phyloP scores from a whole-genome alignment of 108 stramenopile genomes.

The Cyclotella sp. region DNA sequence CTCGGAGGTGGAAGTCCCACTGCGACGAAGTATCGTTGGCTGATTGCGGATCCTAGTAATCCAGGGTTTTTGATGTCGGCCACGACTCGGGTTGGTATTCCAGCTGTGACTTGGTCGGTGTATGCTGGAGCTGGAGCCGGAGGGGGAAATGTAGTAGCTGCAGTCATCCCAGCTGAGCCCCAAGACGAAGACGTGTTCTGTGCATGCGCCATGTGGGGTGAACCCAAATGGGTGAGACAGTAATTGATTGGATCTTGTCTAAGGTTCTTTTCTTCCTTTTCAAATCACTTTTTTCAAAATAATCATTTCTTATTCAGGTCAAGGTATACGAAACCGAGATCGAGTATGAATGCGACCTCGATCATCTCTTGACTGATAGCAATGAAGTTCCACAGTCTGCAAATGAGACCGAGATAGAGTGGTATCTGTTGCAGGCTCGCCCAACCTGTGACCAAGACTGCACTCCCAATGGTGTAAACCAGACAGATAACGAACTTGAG shows the following conservation, averaged over 20 bases:
- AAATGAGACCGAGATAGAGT: conserved; percentile 14
- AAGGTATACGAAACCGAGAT: conserved; percentile 8
- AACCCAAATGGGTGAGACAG: not conserved
- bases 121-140: not conserved
- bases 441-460: conserved; percentile 13
- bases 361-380: conserved; percentile 16
- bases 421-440: conserved; percentile 1
- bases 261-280: not conserved
- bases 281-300: not conserved
- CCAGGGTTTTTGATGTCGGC: not conserved
- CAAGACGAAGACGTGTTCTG: not conserved
- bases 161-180: conserved; percentile 10
- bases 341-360: conserved; percentile 6
- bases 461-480: not conserved
- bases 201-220: conserved; percentile 8
- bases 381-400: not conserved
- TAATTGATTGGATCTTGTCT: not conserved
- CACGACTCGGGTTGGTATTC: not conserved
- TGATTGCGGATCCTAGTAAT: conserved; percentile 7
- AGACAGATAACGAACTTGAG: not conserved
- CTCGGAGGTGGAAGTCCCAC: not conserved
- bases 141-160: conserved; percentile 8
- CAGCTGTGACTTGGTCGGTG: conserved; percentile 4
- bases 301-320: not conserved
- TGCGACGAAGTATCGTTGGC: conserved; percentile 9